Conservation (phyloP, 805 yeast genomes). For the Candida michaelii region DNA sequence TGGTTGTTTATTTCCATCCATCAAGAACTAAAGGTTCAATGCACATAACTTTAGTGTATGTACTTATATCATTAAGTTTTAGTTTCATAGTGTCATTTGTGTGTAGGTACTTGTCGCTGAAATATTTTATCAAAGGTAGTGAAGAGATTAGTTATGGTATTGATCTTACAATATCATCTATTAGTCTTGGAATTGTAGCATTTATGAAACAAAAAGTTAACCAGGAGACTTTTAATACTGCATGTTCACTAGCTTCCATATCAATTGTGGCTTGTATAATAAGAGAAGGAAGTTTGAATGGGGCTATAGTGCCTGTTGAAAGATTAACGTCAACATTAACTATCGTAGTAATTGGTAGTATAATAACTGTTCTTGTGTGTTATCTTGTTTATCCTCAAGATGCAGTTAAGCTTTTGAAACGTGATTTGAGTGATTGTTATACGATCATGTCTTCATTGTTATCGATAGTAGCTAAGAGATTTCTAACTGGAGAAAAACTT, state of each 20-base stretch:
- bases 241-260: slow-evolving; percentile 75
- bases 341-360: slow-evolving; percentile 62
- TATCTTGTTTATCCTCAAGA: slow-evolving; percentile 63
- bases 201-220: slow-evolving; percentile 66
- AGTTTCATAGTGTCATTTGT: slow-evolving; percentile 51
- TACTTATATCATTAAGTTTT: slow-evolving; percentile 51
- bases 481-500: slow-evolving; percentile 48
- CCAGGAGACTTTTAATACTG: slow-evolving; percentile 73
- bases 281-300: slow-evolving; percentile 68
- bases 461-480: slow-evolving; percentile 45
- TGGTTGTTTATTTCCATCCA: slow-evolving; percentile 83
- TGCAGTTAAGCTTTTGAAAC: slow-evolving; percentile 49
- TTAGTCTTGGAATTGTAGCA: slow-evolving; percentile 65
- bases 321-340: slow-evolving; percentile 53
- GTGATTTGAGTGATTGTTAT: slow-evolving; percentile 49
- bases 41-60: slow-evolving; percentile 71
- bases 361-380: slow-evolving; percentile 59
- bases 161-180: slow-evolving; percentile 53
- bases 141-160: slow-evolving; percentile 51
- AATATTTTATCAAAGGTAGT: slow-evolving; percentile 43
- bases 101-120: slow-evolving; percentile 52
- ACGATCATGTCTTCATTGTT: slow-evolving; percentile 51
- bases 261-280: slow-evolving; percentile 68
- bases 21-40: slow-evolving; percentile 76
- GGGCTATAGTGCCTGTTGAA: slow-evolving; percentile 54